phyloP scores from a whole-genome alignment of 2,329 filamentous ascomycete species.

The Alternaria tenuissima region DNA sequence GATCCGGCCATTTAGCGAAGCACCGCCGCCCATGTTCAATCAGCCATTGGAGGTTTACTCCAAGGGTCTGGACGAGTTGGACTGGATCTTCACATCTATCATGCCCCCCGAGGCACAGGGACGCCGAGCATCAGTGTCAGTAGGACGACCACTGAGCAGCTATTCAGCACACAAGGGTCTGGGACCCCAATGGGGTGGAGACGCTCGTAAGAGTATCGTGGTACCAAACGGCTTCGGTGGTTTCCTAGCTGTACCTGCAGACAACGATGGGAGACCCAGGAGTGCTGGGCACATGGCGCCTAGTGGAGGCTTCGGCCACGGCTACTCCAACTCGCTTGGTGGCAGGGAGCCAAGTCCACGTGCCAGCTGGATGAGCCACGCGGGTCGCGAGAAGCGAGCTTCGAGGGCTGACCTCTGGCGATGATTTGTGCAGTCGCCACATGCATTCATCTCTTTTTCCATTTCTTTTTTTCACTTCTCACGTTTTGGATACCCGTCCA shows the following conservation, averaged over 20 bases:
- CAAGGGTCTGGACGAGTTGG: slow-evolving; percentile 71
- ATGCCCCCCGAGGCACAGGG: slow-evolving; percentile 58
- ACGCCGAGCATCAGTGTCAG: slow-evolving; percentile 51
- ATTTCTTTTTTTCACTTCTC: slow-evolving; percentile 19
- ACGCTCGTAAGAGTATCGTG: slow-evolving; percentile 67
- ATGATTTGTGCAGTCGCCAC: slow-evolving; percentile 17
- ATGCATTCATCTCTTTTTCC: slow-evolving; percentile 4
- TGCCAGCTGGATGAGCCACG: slow-evolving; percentile 45
- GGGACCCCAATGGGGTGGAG: slow-evolving; percentile 66
- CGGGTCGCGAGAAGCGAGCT: slow-evolving; percentile 43
- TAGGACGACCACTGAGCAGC: slow-evolving; percentile 55
- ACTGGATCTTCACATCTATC: slow-evolving; percentile 73
- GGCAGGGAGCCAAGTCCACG: slow-evolving; percentile 30
- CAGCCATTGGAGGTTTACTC: slow-evolving; percentile 70
- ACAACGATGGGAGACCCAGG: slow-evolving; percentile 43
- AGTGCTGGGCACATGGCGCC: slow-evolving; percentile 43
- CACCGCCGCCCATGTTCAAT: slow-evolving; percentile 54
- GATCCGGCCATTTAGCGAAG: slow-evolving; percentile 60
- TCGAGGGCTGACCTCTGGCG: slow-evolving; percentile 49
- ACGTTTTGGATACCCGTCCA: slow-evolving; percentile 29
- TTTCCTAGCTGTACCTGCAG: slow-evolving; percentile 68
- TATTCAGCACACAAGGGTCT: slow-evolving; percentile 57
- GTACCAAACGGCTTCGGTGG: slow-evolving; percentile 73
- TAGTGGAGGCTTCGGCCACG: slow-evolving; percentile 34
- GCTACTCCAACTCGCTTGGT: slow-evolving; percentile 37